phyloP scores from a whole-genome alignment of 2,329 filamentous ascomycete species.

The Penicillium rolfsii region DNA sequence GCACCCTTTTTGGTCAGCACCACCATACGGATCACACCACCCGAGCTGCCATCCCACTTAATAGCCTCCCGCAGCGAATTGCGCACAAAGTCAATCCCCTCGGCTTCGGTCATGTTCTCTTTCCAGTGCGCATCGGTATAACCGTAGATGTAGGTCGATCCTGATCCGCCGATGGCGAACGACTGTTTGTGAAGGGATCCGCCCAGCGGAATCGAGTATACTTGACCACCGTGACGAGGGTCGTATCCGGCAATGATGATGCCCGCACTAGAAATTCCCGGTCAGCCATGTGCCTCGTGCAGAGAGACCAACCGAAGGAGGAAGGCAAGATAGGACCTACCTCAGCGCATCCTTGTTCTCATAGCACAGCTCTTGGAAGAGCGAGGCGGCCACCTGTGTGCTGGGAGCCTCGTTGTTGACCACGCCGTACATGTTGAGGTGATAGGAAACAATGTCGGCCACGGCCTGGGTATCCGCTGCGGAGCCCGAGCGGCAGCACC shows the following conservation, averaged over 20 bases:
- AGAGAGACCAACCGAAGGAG: not conserved
- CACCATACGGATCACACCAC: slow-evolving; percentile 97
- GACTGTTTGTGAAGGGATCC: slow-evolving; percentile 97
- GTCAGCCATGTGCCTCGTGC: not conserved
- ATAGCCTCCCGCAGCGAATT: slow-evolving; percentile 89
- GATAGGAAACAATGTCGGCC: slow-evolving; percentile 96
- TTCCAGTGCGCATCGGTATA: slow-evolving; percentile 97
- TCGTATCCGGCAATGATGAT: slow-evolving; percentile 99
- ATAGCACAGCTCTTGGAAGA: slow-evolving; percentile 98
- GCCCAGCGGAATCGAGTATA: slow-evolving; percentile 95
- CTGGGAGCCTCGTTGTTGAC: slow-evolving; percentile 87
- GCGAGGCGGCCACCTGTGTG: slow-evolving; percentile 89
- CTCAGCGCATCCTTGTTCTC: slow-evolving; percentile 92
- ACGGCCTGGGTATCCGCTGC: slow-evolving; percentile 98
- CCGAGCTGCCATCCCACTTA: slow-evolving; percentile 99
- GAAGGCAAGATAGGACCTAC: slow-evolving; percentile 59
- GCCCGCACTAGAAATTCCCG: slow-evolving; percentile 68
- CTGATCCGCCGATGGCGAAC: slow-evolving; percentile 93
- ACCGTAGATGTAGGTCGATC: slow-evolving; percentile 98
- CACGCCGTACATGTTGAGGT: slow-evolving; percentile 89
- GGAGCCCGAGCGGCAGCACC: slow-evolving; percentile 98
- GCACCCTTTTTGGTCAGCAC: slow-evolving; percentile 89
- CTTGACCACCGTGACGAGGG: slow-evolving; percentile 89
- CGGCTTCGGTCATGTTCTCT: slow-evolving; percentile 89
- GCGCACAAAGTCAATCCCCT: slow-evolving; percentile 92